These are phyloP conservation scores for Opeltia flavorubescens DNA, from an alignment of 495 filamentous ascomycete species.

Conservation along the genomic window DNA sequence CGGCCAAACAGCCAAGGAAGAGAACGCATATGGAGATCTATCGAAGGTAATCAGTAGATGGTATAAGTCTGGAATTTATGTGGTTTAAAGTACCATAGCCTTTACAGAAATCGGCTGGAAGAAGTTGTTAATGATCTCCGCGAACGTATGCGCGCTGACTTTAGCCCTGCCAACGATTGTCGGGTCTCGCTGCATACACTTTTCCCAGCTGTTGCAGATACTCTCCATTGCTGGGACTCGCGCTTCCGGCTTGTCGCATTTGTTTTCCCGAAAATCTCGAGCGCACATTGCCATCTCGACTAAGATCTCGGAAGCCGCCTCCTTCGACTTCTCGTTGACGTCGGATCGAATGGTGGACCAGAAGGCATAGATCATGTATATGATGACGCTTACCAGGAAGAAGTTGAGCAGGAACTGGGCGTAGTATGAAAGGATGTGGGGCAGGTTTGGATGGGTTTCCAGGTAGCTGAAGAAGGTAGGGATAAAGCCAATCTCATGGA, in stretches of 20 bases:
- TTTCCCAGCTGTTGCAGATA: conserved; percentile 64
- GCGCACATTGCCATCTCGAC: conserved; percentile 59
- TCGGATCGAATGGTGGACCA: conserved; percentile 60
- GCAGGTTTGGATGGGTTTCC: conserved; percentile 71
- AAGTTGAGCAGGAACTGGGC: conserved; percentile 68
- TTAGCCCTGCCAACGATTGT: conserved; percentile 48
- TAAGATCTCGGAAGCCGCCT: conserved; percentile 47
- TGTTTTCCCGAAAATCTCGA: conserved; percentile 56
- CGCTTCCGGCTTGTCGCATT: conserved; percentile 40
- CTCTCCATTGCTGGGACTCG: conserved; percentile 59
- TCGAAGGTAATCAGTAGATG: conserved; percentile 4
- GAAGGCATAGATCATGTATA: conserved; percentile 60
- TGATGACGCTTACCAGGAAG: conserved; percentile 46
- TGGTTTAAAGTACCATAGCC: conserved; percentile 40
- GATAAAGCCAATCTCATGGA: conserved; percentile 14
- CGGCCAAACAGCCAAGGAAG: conserved; percentile 39
- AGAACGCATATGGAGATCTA: conserved; percentile 40
- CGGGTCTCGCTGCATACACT: conserved; percentile 71
- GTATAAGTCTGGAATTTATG: neutral
- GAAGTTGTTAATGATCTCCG: conserved; percentile 62
- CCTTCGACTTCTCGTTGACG: conserved; percentile 53
- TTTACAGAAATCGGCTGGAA: conserved; percentile 61
- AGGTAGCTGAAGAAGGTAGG: conserved; percentile 34
- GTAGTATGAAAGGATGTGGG: conserved; percentile 74
- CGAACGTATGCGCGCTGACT: conserved; percentile 64